Evolutionary conservation across 352 stramenopile genomes (phyloP).

Genomic region (Phytopythium montanum): DNA sequence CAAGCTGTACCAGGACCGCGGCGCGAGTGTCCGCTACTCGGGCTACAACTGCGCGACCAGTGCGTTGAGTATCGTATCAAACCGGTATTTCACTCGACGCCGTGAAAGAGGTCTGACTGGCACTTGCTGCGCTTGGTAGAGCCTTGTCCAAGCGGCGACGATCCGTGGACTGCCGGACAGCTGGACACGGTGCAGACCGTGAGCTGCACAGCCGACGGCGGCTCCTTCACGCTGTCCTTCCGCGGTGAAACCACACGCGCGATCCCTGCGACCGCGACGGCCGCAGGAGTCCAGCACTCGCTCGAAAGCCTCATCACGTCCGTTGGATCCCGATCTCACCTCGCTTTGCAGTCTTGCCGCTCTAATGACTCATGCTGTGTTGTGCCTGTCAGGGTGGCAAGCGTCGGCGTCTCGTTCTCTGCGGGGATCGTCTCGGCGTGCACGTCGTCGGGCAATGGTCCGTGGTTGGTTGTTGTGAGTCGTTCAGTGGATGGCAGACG

Average conservation of each 20-base stretch:
- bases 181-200: conserved; percentile 78
- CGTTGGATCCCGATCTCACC: neutral
- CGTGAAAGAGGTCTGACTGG: neutral
- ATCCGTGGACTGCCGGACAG: conserved; percentile 78
- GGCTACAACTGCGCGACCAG: conserved; percentile 80
- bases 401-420: conserved; percentile 39
- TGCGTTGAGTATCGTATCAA: conserved; percentile 12
- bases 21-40: conserved; percentile 44
- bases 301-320: conserved; percentile 61
- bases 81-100: neutral
- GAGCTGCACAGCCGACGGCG: conserved; percentile 57
- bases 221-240: conserved; percentile 78
- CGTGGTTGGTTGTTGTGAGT: neutral
- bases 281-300: conserved; percentile 23
- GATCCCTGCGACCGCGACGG: conserved; percentile 28
- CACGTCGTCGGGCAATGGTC: conserved; percentile 38
- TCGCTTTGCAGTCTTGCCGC: neutral
- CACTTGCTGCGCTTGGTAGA: conserved; percentile 18
- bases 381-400: conserved; percentile 35
- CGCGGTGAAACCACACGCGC: conserved; percentile 51
- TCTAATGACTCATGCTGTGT: neutral
- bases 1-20: conserved; percentile 55
- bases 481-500: neutral
- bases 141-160: conserved; percentile 81
- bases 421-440: conserved; percentile 31